Evolutionary conservation across 139 green algal genomes (phyloP).

Genomic region (Micractinium conductrix): DNA sequence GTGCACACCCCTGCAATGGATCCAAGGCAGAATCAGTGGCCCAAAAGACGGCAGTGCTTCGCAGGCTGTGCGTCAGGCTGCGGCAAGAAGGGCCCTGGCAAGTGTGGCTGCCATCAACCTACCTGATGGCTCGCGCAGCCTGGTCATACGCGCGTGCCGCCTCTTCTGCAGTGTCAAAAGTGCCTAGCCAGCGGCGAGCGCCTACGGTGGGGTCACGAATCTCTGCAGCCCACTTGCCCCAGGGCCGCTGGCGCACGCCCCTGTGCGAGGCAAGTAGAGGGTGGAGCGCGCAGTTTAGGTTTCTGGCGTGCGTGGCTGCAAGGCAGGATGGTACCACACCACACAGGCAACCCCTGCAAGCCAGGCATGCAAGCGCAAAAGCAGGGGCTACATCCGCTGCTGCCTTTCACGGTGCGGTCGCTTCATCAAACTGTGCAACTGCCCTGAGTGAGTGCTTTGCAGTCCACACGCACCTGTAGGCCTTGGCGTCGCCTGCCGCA

Average conservation of each 20-base stretch:
- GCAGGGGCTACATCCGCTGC: no score
- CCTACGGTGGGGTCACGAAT: constrained; percentile 95
- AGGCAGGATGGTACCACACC: background rate
- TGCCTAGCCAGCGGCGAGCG: constrained; percentile 92
- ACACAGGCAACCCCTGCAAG: background rate
- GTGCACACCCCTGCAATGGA: constrained; percentile 68
- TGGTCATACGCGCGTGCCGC: constrained; percentile 93
- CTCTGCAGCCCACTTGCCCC: constrained; percentile 98
- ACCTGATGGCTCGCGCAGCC: constrained; percentile 85
- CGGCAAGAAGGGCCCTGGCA: no score
- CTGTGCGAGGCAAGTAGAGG: background rate
- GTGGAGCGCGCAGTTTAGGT: background rate
- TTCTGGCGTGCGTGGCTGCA: background rate
- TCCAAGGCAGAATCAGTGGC: background rate
- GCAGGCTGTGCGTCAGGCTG: no score
- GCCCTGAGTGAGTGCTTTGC: background rate
- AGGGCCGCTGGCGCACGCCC: constrained; percentile 95
- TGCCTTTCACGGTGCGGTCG: background rate
- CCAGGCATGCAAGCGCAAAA: background rate
- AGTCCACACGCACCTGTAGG: no score
- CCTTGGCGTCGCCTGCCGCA: constrained; percentile 63
- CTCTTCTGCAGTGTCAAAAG: constrained; percentile 96
- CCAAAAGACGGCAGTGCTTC: background rate
- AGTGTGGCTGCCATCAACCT: no score
- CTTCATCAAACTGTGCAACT: background rate